A percentile compares a stretch with the other conserved stretches of the same genome.
Conservation (phyloP, 805 yeast genomes). For the Candida takata region DNA sequence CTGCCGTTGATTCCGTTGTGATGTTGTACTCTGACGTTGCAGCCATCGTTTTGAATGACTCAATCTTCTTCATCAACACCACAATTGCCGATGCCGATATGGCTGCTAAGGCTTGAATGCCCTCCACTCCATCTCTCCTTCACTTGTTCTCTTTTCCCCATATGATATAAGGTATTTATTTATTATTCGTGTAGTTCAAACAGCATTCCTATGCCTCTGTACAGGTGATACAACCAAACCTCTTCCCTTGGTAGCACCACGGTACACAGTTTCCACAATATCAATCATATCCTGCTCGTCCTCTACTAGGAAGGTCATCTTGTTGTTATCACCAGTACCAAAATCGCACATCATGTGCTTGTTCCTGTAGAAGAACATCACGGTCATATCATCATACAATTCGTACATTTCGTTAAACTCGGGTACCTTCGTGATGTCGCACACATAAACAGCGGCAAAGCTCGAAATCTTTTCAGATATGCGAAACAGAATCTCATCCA, state of each 20-base stretch:
- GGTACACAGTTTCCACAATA: slow-evolving; percentile 77
- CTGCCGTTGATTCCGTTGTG: slow-evolving; percentile 3
- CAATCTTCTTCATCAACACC: slow-evolving; percentile 7
- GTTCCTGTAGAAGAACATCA: slow-evolving; percentile 90
- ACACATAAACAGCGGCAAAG: slow-evolving; percentile 81
- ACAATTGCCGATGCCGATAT: slow-evolving; percentile 5
- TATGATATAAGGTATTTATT: too few relatives aligned
- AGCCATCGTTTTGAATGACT: slow-evolving; percentile 6
- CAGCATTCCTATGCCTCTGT: slow-evolving; percentile 18
- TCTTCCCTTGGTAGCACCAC: slow-evolving; percentile 90
- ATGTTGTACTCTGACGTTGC: slow-evolving; percentile 3
- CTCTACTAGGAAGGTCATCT: slow-evolving; percentile 71
- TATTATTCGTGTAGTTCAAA: too few relatives aligned
- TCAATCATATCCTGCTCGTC: slow-evolving; percentile 89
- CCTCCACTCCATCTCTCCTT: too few relatives aligned
- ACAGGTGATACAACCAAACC: slow-evolving; percentile 82
- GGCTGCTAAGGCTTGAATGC: not conserved
- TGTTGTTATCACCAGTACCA: slow-evolving; percentile 96
- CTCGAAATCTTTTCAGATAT: slow-evolving; percentile 79
- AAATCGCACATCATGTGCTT: slow-evolving; percentile 98
- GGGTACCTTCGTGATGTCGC: slow-evolving; percentile 84
- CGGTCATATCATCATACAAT: slow-evolving; percentile 79
- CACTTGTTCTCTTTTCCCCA: too few relatives aligned
- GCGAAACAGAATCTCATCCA: slow-evolving; percentile 80
- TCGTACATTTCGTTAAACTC: slow-evolving; percentile 91